Evolutionary conservation across 2,329 filamentous ascomycete genomes (phyloP), one percentile per base, ranked within the genome.

Genomic region (Fusarium dimerum): DNA sequence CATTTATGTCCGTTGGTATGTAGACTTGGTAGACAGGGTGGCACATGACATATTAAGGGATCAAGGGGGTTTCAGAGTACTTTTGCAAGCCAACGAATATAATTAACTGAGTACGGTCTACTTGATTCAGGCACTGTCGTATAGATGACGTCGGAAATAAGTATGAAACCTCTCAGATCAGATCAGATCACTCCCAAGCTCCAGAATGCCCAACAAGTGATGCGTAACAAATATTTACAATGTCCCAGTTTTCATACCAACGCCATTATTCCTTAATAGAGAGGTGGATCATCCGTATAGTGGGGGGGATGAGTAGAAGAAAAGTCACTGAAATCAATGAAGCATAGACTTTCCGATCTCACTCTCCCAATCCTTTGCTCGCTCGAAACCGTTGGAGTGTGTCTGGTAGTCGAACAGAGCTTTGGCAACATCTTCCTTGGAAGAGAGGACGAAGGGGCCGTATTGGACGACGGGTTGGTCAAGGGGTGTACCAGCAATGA

Each of bases 401-500:
- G 78, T 84, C 73, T 89, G 87, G 66, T 85, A 94, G 69, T 94
- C 89, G 63, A 83, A 74, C 71, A 94, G 79, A 2, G 90, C 89
- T 76, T 93, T 81, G 64, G 88, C 85, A 5, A 93, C 87, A 60
- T 89, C 85, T 48, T 89, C 85, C 67, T 87, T 78, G 40, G 80
- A 83, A 54, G 76, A 90, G 53, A 92, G 73, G n/a, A 94, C 90
- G 67, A 94, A 94, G 1, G 90, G 90, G 0, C 90, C 90, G 64
- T 93, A 92, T 75, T 94, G 90, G 34, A 93, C 86, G 36, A 94
- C 82, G 40, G 86, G 81, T 73, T 94, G 90, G 63, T 93, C 87
- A 1, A 93, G 78, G 2, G 92, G 90, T 60, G 89, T 81, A 11
- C 92, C 91, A 0, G 90, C 89, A 15, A 94, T 80, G 34, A 96